Evolutionary conservation across 257 asterid genomes (phyloP).

Genomic region (Agastache rugosa): DNA sequence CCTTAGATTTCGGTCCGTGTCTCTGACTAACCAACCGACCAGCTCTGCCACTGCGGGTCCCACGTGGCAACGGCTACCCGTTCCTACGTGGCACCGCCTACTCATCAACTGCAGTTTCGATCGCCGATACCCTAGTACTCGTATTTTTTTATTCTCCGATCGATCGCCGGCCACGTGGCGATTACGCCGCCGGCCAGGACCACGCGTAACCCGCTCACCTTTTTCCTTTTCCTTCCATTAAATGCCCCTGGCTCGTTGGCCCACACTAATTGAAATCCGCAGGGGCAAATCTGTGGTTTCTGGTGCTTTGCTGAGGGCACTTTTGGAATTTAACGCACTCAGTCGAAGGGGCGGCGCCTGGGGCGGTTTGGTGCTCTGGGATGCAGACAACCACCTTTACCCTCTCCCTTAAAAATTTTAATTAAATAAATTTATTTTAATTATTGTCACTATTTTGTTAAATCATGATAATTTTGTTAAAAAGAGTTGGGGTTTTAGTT

Average conservation of each 20-base stretch:
- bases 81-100: constrained; percentile 44
- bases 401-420: not conserved
- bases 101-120: constrained; percentile 22
- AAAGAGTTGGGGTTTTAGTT: too few relatives aligned
- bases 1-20: constrained; percentile 41
- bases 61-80: constrained; percentile 52
- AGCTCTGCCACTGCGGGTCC: constrained; percentile 28
- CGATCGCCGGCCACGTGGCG: constrained; percentile 33
- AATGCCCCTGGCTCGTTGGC: constrained; percentile 25
- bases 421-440: not conserved
- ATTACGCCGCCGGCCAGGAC: constrained; percentile 17
- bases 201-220: constrained; percentile 40
- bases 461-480: not conserved
- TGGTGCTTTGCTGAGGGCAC: not conserved
- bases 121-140: not conserved
- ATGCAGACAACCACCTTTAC: constrained; percentile 32
- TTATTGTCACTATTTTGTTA: not conserved
- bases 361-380: constrained; percentile 33
- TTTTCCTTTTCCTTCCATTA: constrained; percentile 20
- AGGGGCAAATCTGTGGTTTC: constrained; percentile 26
- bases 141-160: not conserved
- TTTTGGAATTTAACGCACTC: constrained; percentile 14
- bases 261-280: not conserved
- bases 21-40: constrained; percentile 36
- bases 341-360: constrained; percentile 16